Conservation (phyloP, 108 stramenopile species). For the Nitzschia sp. region DNA sequence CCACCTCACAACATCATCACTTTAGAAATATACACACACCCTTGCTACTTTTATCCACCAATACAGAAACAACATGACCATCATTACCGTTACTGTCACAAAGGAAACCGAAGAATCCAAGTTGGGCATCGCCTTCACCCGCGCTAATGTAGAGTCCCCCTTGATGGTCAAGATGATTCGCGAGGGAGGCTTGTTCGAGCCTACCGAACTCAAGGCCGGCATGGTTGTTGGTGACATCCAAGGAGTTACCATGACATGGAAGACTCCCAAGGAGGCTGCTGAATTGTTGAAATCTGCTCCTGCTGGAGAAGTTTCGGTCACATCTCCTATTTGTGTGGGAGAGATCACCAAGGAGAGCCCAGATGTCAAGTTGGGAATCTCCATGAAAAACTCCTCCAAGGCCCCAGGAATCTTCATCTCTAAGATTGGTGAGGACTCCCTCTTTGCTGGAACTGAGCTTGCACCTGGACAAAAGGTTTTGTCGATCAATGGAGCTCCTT, state of each 20-base stretch:
- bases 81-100: slow-evolving; percentile 21
- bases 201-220: slow-evolving; percentile 21
- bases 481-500: slow-evolving; percentile 28
- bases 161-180: slow-evolving; percentile 30
- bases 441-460: slow-evolving; percentile 32
- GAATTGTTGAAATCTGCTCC: slow-evolving; percentile 17
- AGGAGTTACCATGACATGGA: slow-evolving; percentile 31
- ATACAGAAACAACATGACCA: slow-evolving; percentile 25
- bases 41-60: too few relatives aligned
- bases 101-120: slow-evolving; percentile 32
- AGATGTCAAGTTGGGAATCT: slow-evolving; percentile 21
- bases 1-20: too few relatives aligned
- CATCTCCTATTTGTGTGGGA: neutral
- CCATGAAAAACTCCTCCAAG: slow-evolving; percentile 30
- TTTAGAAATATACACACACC: too few relatives aligned
- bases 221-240: slow-evolving; percentile 26
- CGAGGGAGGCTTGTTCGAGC: slow-evolving; percentile 24
- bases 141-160: slow-evolving; percentile 17
- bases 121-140: slow-evolving; percentile 34
- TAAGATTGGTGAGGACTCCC: slow-evolving; percentile 23
- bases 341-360: slow-evolving; percentile 21
- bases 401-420: slow-evolving; percentile 33
- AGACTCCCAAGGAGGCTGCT: slow-evolving; percentile 36
- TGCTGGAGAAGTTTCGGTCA: slow-evolving; percentile 23
- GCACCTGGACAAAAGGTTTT: slow-evolving; percentile 21